Evolutionary conservation across 768 basidiomycete species (phyloP), one percentile per base, ranked within the genome.

Genomic region (Trametes cinnabarina): DNA sequence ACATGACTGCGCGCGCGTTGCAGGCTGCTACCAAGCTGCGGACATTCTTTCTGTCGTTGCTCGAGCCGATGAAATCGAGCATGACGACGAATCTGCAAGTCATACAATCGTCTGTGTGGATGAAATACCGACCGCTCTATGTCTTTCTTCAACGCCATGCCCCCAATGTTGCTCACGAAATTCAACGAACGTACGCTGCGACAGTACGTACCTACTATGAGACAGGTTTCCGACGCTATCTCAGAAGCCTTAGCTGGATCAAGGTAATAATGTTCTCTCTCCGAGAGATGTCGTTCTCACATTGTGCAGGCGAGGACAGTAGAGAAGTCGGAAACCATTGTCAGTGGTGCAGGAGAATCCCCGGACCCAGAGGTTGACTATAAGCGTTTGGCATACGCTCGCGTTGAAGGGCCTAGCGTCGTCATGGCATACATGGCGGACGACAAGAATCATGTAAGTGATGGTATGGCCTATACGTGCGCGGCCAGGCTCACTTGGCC

Each of bases 71-170:
- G 52, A 85, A 87, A 56, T 77, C 74, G 40, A 93, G 85, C 63
- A 87, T 97, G 61, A 86, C 92, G 12, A 92, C 93, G 7, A 97
- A 98, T 69, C 85, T 98, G 77, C 91, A 94, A 66, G 85, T 97
- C 51, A 77, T 98, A 2, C 97, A 99, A 70, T 89, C 91, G 0
- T 87, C 90, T 1, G 79, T 94, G 3, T 79, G 98, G 35, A 72
- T 94, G 61, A 94, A 94, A 69, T 94, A 93, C 68, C 81, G 80
- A 46, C 76, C 89, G 8, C 77, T 98, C 56, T 98, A 86, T 65
- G 80, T 81, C 1, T 99, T 98, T 69, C 77, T 99, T 35, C 85
- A 88, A 61, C 85, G 92, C 2, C 90, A 94, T 60, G 90, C 90
- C 5, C 80, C 87, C 9, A 79, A 79, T 32, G 89, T 94, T 28